Evolutionary conservation across 345 rosid species (phyloP).

Genomic region (Cardiospermum halicacabum): DNA sequence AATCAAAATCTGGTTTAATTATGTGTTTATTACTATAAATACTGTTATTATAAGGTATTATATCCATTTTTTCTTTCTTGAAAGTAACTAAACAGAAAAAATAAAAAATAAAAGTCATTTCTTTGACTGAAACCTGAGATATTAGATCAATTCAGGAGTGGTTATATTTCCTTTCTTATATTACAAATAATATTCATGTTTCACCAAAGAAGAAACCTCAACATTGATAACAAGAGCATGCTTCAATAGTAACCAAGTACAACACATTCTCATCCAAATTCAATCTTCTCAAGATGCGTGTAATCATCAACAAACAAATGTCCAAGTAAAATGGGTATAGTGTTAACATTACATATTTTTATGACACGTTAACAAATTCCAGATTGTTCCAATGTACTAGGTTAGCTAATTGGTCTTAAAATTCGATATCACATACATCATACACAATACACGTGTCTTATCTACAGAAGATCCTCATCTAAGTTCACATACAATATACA

Average conservation of each 20-base stretch:
- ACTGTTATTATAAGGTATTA: neutral
- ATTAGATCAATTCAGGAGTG: neutral
- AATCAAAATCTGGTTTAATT: no score
- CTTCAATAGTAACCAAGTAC: no score
- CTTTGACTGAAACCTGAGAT: neutral
- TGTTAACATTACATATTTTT: slow-evolving; percentile 4
- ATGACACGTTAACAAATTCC: slow-evolving; percentile 16
- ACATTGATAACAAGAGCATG: neutral
- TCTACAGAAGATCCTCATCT: slow-evolving; percentile 12
- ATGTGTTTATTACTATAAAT: no score
- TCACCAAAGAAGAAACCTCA: neutral
- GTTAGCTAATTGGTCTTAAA: slow-evolving; percentile 5
- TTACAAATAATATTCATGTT: slow-evolving; percentile 1
- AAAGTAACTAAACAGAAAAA: no score
- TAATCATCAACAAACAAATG: neutral
- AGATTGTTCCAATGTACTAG: slow-evolving; percentile 18
- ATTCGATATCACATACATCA: neutral
- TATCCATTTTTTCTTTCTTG: no score
- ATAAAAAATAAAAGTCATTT: neutral
- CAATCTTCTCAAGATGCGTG: neutral
- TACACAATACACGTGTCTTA: slow-evolving; percentile 18
- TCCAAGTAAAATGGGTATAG: neutral
- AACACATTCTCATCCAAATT: neutral
- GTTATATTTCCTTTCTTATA: slow-evolving; percentile 1
- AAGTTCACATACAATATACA: slow-evolving; percentile 15